Evolutionary conservation across 805 yeast species (phyloP), one percentile per base, ranked within the genome.

Genomic region (Schizosaccharomyces cryophilus): DNA sequence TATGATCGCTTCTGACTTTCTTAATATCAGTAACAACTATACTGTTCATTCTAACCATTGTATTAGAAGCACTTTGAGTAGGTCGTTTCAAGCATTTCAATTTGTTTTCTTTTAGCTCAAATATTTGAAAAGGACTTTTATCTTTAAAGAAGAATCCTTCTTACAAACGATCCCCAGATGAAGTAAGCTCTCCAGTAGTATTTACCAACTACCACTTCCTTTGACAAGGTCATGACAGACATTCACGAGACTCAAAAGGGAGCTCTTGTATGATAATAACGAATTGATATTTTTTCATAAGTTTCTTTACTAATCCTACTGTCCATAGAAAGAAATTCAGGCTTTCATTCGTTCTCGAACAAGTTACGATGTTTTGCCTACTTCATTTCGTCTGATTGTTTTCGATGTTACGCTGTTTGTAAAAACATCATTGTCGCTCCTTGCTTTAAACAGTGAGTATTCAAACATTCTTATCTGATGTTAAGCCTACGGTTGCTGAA

Each of bases 331-430:
- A 65, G 87, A 95, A 21, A 93, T 93, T 63, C 75, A 96, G 59
- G 74, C 80, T 40, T 93, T 93, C 67, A 74, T 93, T 54, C 84
- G 87, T 68, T 82, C 93, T 59, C 90, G 90, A 70, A 89, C 95
- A 0, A 87, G 96, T 1, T 93, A 93, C 70, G 99, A 93, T 68
- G 98, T 93, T 26, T 76, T 93, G 54, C 98, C 99, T 1, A 97
- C 93, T 42, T 84, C 95, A 24, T 93, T 90, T 71, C 77, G 96
- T 66, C 77, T 93, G 67, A 85, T 93, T 62, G 97, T 93, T 58
- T 80, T 93, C 67, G 99, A 93, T 70, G 89, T 97, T 1, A 81
- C 95, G 5, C 74, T 93, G 59, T 74, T 87, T 62, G 95, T 93
- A 47, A 89, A 90, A 72, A 87, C 90, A 69, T 85, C 96, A 4